Evolutionary conservation across 306 rosid genomes (phyloP).

Genomic region (Quercus mongolica): DNA sequence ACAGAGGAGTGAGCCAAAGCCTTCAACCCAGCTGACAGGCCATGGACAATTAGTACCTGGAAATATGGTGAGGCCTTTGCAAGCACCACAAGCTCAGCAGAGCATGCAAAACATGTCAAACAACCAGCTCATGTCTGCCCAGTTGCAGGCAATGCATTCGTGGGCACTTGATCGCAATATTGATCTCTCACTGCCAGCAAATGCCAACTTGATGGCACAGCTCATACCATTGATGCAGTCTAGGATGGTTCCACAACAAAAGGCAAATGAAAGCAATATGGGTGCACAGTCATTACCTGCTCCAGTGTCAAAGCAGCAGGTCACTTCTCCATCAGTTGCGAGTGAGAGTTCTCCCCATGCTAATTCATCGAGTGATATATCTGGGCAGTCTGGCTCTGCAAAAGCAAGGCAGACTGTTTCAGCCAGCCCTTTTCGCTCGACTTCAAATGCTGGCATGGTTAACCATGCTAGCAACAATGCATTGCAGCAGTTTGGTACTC

Average conservation of each 20-base stretch:
- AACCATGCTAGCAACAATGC: constrained; percentile 44
- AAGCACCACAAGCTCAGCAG: constrained; percentile 58
- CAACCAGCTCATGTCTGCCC: constrained; percentile 68
- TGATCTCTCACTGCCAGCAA: constrained; percentile 76
- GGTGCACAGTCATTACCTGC: constrained; percentile 63
- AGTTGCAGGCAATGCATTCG: constrained; percentile 76
- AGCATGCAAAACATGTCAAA: constrained; percentile 49
- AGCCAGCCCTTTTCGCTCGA: constrained; percentile 54
- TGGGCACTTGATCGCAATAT: constrained; percentile 80
- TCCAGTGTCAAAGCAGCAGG: constrained; percentile 73
- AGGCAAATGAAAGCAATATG: constrained; percentile 51
- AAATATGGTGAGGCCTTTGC: constrained; percentile 59
- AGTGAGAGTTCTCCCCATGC: constrained; percentile 77
- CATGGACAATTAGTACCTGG: constrained; percentile 62
- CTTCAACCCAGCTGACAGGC: constrained; percentile 48
- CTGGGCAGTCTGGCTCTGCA: constrained; percentile 63
- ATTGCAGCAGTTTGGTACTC: constrained; percentile 61
- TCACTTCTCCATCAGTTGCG: constrained; percentile 55
- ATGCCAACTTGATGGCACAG: constrained; percentile 68
- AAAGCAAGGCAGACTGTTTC: constrained; percentile 68
- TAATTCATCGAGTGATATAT: constrained; percentile 64
- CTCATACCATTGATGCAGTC: constrained; percentile 72
- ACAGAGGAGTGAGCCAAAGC: constrained; percentile 62
- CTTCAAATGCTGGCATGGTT: constrained; percentile 43
- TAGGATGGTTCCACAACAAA: constrained; percentile 65